Evolutionary conservation across 257 asterid species (phyloP).

Genomic region (Hygrophila difformis): DNA sequence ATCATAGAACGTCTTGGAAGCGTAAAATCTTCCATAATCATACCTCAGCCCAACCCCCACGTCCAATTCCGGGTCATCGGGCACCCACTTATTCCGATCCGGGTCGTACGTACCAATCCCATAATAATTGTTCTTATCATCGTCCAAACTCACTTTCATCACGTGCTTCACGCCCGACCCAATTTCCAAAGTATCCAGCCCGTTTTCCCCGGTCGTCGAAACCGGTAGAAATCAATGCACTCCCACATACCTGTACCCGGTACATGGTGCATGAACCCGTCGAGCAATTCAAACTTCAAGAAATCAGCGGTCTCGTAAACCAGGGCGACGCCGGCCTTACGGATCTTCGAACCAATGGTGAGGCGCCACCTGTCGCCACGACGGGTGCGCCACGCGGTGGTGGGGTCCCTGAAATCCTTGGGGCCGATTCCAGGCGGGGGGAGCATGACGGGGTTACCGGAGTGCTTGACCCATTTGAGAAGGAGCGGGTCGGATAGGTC

Average conservation of each 20-base stretch:
- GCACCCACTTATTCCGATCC: constrained; percentile 39
- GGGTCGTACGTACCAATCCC: constrained; percentile 59
- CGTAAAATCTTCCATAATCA: constrained; percentile 69
- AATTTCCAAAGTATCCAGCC: constrained; percentile 58
- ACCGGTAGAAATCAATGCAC: constrained; percentile 73
- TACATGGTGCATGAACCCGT: constrained; percentile 44
- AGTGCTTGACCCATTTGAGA: constrained; percentile 58
- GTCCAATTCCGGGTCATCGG: constrained; percentile 58
- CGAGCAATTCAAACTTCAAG: constrained; percentile 27
- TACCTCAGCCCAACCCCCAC: constrained; percentile 55
- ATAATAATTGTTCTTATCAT: constrained; percentile 50
- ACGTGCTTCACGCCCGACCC: constrained; percentile 67
- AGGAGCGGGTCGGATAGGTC: constrained; percentile 73
- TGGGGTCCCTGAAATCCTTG: constrained; percentile 72
- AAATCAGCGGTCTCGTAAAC: constrained; percentile 66
- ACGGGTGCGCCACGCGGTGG: constrained; percentile 70
- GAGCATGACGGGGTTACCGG: constrained; percentile 53
- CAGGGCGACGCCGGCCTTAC: constrained; percentile 48
- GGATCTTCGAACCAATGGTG: constrained; percentile 55
- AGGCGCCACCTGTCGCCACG: constrained; percentile 49
- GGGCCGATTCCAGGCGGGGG: constrained; percentile 72
- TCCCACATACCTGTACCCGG: constrained; percentile 91
- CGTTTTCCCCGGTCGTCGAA: constrained; percentile 30
- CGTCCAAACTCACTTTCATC: constrained; percentile 59
- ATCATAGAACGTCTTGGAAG: constrained; percentile 78